These are phyloP conservation scores for Pelargonium australe DNA, from an alignment of 441 rosid species.

Conservation along the genomic window DNA sequence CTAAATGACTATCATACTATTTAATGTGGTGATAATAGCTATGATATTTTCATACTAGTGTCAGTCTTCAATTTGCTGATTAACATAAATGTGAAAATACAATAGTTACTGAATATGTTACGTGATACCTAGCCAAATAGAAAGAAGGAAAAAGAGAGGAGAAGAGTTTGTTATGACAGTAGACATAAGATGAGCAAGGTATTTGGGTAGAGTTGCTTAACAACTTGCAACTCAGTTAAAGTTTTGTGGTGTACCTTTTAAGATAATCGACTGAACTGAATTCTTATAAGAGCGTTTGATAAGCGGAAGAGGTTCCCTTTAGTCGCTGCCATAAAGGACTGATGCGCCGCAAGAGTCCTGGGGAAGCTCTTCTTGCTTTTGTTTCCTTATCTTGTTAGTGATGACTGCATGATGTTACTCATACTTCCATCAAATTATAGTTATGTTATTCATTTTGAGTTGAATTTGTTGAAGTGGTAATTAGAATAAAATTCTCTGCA, in stretches of 20 bases:
- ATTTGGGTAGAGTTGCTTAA: background rate
- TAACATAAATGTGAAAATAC: background rate
- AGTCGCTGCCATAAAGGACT: background rate
- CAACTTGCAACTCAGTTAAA: background rate
- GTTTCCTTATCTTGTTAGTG: background rate
- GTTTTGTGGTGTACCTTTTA: background rate
- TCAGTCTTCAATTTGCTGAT: background rate
- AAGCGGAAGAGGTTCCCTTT: background rate
- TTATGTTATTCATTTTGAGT: background rate
- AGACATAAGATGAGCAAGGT: background rate
- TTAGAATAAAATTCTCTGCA: constrained; percentile 15
- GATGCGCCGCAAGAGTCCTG: background rate
- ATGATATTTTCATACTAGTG: background rate
- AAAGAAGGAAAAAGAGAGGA: too few species aligned
- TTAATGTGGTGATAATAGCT: background rate
- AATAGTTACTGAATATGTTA: background rate
- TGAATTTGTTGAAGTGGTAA: background rate
- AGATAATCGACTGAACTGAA: background rate
- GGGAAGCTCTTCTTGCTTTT: background rate
- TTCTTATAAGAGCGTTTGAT: background rate
- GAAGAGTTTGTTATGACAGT: background rate
- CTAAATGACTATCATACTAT: background rate
- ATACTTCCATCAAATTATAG: background rate
- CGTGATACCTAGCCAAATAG: background rate
- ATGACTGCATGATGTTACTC: background rate